Conservation (phyloP, 164 flowering plant species). For the Echeveria elegans region DNA sequence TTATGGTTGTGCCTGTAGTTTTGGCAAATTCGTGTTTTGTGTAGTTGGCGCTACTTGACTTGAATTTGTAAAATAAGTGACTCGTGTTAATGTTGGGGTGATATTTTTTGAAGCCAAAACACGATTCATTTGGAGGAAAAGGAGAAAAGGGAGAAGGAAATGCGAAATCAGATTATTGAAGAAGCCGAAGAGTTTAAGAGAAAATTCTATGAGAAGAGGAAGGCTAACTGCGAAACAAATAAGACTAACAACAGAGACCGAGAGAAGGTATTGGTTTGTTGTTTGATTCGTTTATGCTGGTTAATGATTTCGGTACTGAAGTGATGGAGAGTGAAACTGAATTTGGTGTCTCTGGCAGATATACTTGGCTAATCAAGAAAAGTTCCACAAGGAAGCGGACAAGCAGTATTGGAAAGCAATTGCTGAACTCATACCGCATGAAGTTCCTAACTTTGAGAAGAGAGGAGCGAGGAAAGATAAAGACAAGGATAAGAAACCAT, state of each 20-base stretch:
- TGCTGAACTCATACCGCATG: slow-evolving; percentile 41
- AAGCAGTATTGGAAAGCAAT: slow-evolving; percentile 48
- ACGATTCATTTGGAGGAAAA: slow-evolving; percentile 47
- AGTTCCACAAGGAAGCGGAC: slow-evolving; percentile 45
- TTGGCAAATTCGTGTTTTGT: too few species aligned
- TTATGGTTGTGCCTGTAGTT: too few species aligned
- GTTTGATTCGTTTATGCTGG: neutral
- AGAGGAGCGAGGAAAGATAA: slow-evolving; percentile 28
- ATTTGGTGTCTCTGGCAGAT: slow-evolving; percentile 16
- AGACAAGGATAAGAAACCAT: slow-evolving; percentile 40
- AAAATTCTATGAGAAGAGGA: slow-evolving; percentile 41
- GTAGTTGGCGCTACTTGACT: too few species aligned
- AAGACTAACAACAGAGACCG: slow-evolving; percentile 39
- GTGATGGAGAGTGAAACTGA: too few species aligned
- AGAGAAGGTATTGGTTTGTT: slow-evolving; percentile 16
- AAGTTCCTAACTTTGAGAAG: slow-evolving; percentile 38
- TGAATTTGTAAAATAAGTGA: too few species aligned
- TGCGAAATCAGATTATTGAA: slow-evolving; percentile 33
- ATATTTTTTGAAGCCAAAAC: slow-evolving; percentile 29
- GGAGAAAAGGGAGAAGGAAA: slow-evolving; percentile 49
- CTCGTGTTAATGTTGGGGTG: too few species aligned
- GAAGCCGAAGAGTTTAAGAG: slow-evolving; percentile 48
- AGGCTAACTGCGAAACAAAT: slow-evolving; percentile 28
- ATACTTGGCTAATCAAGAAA: slow-evolving; percentile 36
- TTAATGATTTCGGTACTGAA: neutral